These are phyloP conservation scores for Medakamo hakoo DNA, from an alignment of 139 green algal species.

Conservation along the genomic window DNA sequence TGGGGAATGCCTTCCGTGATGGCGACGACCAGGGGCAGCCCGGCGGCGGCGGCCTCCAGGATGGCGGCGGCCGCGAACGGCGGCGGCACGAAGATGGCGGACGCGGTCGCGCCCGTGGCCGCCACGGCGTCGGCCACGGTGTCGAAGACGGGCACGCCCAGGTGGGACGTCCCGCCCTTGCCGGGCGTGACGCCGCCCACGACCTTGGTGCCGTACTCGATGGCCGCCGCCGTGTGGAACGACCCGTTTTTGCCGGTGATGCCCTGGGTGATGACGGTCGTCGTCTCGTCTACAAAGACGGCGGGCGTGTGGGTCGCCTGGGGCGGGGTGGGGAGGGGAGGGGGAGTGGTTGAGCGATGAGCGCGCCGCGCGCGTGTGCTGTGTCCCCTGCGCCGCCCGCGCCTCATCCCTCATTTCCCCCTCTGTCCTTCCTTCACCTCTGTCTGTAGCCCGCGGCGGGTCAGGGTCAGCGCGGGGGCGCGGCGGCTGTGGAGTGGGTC, in stretches of 20 bases:
- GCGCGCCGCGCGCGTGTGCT: too few relatives aligned
- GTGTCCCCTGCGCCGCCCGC: too few relatives aligned
- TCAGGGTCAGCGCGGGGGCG: too few relatives aligned
- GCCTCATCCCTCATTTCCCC: too few relatives aligned
- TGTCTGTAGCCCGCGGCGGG: too few relatives aligned
- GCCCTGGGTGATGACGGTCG: slow-evolving; percentile 86
- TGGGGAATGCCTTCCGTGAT: slow-evolving; percentile 96
- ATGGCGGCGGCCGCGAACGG: slow-evolving; percentile 88
- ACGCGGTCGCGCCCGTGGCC: slow-evolving; percentile 58
- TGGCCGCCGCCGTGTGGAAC: slow-evolving; percentile 96
- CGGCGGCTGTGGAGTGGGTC: too few relatives aligned
- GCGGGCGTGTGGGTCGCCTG: slow-evolving; percentile 39
- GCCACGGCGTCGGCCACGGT: slow-evolving; percentile 61
- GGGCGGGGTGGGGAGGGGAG: not conserved
- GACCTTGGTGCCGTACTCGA: slow-evolving; percentile 95
- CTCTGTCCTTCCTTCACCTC: too few relatives aligned
- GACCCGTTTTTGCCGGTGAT: slow-evolving; percentile 97
- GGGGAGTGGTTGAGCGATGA: not conserved
- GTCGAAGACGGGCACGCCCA: slow-evolving; percentile 93
- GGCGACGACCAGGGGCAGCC: slow-evolving; percentile 93
- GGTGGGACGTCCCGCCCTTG: slow-evolving; percentile 85
- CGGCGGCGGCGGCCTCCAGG: slow-evolving; percentile 81
- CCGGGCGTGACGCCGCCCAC: slow-evolving; percentile 93
- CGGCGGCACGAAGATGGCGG: slow-evolving; percentile 91
- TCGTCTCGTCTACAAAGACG: slow-evolving; percentile 95